These are phyloP conservation scores for Lasiosphaeriaceae sp. DNA, from an alignment of 495 filamentous ascomycete genomes.

Conservation along the genomic window DNA sequence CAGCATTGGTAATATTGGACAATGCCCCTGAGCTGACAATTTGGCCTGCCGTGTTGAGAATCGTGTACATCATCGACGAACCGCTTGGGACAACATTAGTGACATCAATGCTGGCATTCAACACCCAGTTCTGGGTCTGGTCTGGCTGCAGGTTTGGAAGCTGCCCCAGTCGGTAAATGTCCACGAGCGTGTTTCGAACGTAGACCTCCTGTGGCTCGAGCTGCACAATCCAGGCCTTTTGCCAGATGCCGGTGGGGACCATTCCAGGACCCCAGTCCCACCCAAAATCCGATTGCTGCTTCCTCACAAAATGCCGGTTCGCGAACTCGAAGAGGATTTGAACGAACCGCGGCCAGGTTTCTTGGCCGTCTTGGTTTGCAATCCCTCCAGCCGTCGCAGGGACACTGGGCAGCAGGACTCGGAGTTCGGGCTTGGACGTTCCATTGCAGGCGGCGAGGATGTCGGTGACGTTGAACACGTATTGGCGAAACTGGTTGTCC, in stretches of 20 bases:
- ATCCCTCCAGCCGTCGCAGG: slow-evolving; percentile 32
- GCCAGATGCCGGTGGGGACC: slow-evolving; percentile 63
- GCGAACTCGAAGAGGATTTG: slow-evolving; percentile 51
- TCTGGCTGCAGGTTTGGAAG: slow-evolving; percentile 58
- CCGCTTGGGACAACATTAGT: slow-evolving; percentile 49
- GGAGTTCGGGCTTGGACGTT: slow-evolving; percentile 35
- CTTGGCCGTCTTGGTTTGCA: slow-evolving; percentile 50
- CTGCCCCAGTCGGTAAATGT: slow-evolving; percentile 59
- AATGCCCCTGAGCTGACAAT: slow-evolving; percentile 44
- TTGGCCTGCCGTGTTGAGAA: slow-evolving; percentile 47
- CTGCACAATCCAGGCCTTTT: slow-evolving; percentile 56
- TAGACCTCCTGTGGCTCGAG: slow-evolving; percentile 44
- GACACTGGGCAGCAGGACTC: slow-evolving; percentile 46
- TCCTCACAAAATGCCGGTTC: slow-evolving; percentile 61
- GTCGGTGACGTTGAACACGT: slow-evolving; percentile 60
- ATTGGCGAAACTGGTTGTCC: slow-evolving; percentile 71
- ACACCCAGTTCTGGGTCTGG: slow-evolving; percentile 59
- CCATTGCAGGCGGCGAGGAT: slow-evolving; percentile 43
- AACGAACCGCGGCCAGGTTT: slow-evolving; percentile 48
- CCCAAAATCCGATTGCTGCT: slow-evolving; percentile 67
- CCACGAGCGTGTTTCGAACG: slow-evolving; percentile 56
- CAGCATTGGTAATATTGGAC: slow-evolving; percentile 39
- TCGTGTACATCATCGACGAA: slow-evolving; percentile 49
- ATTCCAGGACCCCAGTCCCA: slow-evolving; percentile 72
- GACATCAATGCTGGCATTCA: slow-evolving; percentile 67